Conservation (phyloP, 2,329 filamentous ascomycete species). For the Ophiognomonia clavigignenti-juglandacearum region DNA sequence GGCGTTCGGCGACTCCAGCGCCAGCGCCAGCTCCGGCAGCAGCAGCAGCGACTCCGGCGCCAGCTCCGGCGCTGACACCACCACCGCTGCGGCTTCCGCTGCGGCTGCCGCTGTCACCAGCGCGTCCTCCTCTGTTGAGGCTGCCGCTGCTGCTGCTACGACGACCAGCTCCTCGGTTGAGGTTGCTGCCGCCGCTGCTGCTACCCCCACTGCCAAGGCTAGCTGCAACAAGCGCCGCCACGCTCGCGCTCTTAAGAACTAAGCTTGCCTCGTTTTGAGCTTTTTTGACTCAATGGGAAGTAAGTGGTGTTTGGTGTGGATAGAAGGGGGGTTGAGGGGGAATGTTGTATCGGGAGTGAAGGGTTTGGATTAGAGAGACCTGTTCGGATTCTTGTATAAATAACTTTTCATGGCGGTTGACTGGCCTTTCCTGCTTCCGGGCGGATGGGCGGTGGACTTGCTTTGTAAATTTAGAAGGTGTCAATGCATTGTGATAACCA, state of each 20-base stretch:
- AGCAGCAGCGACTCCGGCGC: slow-evolving; percentile 9
- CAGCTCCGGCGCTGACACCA: slow-evolving; percentile 10
- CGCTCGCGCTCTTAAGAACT: slow-evolving; percentile 12
- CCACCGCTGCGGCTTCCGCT: background rate
- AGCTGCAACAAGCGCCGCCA: slow-evolving; percentile 14
- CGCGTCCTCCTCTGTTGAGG: background rate
- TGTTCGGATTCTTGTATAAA: background rate
- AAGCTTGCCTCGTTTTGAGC: background rate
- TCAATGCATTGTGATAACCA: background rate
- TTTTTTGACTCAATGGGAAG: background rate
- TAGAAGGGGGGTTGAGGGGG: too few relatives aligned
- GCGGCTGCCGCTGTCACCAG: background rate
- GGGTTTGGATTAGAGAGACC: slow-evolving; percentile 7
- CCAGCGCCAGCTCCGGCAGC: slow-evolving; percentile 17
- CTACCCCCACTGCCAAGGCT: background rate
- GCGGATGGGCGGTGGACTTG: too few relatives aligned
- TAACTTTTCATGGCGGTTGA: background rate
- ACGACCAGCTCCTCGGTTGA: background rate
- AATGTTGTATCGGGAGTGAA: background rate
- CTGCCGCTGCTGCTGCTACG: background rate
- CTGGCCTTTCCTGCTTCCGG: background rate
- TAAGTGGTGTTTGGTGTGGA: background rate
- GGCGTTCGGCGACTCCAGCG: slow-evolving; percentile 18
- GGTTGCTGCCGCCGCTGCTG: background rate
- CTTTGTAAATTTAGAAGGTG: background rate